Conservation (phyloP, 768 basidiomycete species). For the Nevesoporus exiguus region DNA sequence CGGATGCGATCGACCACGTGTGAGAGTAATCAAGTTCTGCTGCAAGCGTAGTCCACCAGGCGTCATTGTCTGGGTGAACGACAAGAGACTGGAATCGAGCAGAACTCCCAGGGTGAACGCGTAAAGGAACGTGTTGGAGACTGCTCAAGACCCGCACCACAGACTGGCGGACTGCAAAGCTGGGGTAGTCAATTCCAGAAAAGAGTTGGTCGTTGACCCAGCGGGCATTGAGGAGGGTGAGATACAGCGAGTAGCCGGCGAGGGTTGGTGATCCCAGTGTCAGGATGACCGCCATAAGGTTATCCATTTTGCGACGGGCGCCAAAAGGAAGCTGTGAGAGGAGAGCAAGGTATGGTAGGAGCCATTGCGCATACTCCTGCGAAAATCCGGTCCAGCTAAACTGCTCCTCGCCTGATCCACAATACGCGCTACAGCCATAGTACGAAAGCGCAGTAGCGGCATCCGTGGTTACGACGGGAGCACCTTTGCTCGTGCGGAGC, state of each 20-base stretch:
- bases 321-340: constrained; percentile 50
- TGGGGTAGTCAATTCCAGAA: constrained; percentile 32
- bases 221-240: constrained; percentile 43
- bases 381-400: constrained; percentile 23
- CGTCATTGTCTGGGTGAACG: no score
- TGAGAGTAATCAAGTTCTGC: no score
- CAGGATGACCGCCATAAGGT: constrained; percentile 40
- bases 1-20: no score
- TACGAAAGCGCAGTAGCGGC: constrained; percentile 12
- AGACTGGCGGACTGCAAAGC: background rate
- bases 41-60: no score
- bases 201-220: constrained; percentile 36
- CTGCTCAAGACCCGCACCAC: constrained; percentile 36
- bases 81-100: no score
- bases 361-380: constrained; percentile 43
- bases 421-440: constrained; percentile 1
- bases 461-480: background rate
- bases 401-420: constrained; percentile 20
- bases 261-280: constrained; percentile 44
- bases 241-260: constrained; percentile 42
- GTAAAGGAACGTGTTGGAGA: no score
- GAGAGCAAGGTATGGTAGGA: constrained; percentile 47
- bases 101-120: no score
- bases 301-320: constrained; percentile 36
- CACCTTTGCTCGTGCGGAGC: constrained; percentile 12